Conservation (phyloP, 2,329 filamentous ascomycete genomes). For the Chrysoporthe cubensis region DNA sequence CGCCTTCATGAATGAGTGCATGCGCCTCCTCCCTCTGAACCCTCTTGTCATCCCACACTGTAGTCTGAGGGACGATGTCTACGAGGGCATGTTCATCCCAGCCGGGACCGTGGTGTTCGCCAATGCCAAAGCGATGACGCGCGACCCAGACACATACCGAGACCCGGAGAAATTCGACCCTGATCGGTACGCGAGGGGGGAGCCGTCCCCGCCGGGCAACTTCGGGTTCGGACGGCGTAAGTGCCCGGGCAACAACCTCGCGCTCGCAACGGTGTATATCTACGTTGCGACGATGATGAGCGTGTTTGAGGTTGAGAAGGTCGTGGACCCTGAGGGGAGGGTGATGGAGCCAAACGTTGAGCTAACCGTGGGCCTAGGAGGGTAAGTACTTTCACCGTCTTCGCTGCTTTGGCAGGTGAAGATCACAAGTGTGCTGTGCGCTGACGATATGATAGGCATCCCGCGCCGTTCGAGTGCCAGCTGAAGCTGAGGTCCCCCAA, state of each 20-base stretch:
- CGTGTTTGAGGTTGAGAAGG: constrained; percentile 29
- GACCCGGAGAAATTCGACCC: constrained; percentile 51
- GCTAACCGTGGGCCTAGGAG: constrained; percentile 32
- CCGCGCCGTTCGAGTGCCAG: constrained; percentile 31
- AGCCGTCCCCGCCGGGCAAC: constrained; percentile 50
- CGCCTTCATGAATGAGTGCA: constrained; percentile 50
- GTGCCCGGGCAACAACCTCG: constrained; percentile 39
- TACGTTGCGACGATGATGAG: constrained; percentile 43
- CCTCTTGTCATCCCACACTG: constrained; percentile 59
- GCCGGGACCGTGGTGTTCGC: constrained; percentile 48
- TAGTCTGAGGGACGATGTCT: constrained; percentile 58
- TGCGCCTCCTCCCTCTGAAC: constrained; percentile 49
- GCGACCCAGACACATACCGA: constrained; percentile 45
- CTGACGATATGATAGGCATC: constrained; percentile 25
- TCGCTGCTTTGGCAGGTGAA: neutral
- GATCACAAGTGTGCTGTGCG: neutral
- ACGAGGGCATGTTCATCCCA: constrained; percentile 60
- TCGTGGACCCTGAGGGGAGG: constrained; percentile 29
- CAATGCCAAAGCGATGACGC: constrained; percentile 50
- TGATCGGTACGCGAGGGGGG: constrained; percentile 49
- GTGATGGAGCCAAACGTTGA: constrained; percentile 30
- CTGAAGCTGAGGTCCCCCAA: constrained; percentile 23
- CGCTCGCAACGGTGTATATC: constrained; percentile 39
- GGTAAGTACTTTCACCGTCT: constrained; percentile 21
- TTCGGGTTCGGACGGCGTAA: constrained; percentile 57